Evolutionary conservation across 2,329 filamentous ascomycete genomes (phyloP).

Genomic region (Coniochaeta hoffmannii): DNA sequence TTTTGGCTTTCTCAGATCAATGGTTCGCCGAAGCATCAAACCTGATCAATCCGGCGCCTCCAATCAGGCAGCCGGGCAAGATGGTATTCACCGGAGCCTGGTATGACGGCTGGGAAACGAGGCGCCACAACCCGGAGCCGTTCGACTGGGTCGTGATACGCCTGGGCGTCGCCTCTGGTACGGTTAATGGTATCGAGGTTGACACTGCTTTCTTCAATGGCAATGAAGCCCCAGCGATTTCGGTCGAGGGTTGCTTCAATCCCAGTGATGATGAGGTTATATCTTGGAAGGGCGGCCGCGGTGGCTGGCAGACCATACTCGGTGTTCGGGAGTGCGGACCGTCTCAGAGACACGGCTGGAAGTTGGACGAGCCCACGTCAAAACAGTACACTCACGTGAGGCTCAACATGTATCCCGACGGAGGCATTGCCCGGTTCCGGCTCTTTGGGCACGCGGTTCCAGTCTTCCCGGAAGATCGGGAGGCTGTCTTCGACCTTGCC

Average conservation of each 20-base stretch:
- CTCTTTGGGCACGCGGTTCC: conserved; percentile 71
- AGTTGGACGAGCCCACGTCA: conserved; percentile 46
- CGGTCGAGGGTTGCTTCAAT: conserved; percentile 68
- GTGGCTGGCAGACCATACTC: conserved; percentile 67
- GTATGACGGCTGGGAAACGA: conserved; percentile 66
- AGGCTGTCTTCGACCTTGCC: conserved; percentile 65
- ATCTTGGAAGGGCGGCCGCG: conserved; percentile 50
- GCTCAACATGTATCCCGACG: conserved; percentile 80
- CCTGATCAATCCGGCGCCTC: conserved; percentile 55
- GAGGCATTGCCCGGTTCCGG: conserved; percentile 73
- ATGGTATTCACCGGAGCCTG: conserved; percentile 64
- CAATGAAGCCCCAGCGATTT: conserved; percentile 74
- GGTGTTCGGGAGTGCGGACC: conserved; percentile 65
- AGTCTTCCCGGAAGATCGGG: conserved; percentile 61
- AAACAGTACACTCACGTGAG: conserved; percentile 74
- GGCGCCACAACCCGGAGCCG: conserved; percentile 54
- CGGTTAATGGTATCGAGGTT: conserved; percentile 66
- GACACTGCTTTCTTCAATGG: conserved; percentile 78
- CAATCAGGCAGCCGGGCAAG: conserved; percentile 56
- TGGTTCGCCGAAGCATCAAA: conserved; percentile 63
- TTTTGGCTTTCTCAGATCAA: conserved; percentile 59
- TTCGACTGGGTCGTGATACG: conserved; percentile 63
- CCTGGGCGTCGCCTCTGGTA: conserved; percentile 63
- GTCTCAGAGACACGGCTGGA: conserved; percentile 66
- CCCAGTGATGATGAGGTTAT: conserved; percentile 56